Evolutionary conservation across 768 basidiomycete species (phyloP), one percentile per base, ranked within the genome.

Genomic region (Gymnopilus junonius): DNA sequence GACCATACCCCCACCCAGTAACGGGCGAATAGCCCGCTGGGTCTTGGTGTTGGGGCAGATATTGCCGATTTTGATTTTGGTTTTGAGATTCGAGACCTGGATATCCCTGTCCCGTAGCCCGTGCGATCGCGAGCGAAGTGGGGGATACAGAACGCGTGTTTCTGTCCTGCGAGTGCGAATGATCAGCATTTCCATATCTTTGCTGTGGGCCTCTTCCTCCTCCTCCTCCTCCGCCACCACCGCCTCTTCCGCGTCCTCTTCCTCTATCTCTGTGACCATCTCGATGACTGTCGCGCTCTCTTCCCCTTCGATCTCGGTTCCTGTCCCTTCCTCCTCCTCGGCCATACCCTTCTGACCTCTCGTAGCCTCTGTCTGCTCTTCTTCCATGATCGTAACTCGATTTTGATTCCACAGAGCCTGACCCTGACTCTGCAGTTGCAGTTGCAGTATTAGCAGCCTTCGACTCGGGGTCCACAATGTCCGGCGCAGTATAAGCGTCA

Each of bases 111-210:
- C 80, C 83, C 3, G 79, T 83, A 39, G 79, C 80, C 53, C 74
- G 74, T 39, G 83, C 82, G 31, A 80, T 82, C 25, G 78, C 82
- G 48, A 78, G 68, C n/a, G 85, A 82, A 8, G 83, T 81, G 17
- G 82, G 79, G 8, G 66, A 67, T 8, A 67, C 11, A 17, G 66
- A 48, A 8, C 63, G 60, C 12, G 25, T 35, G 5, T 40, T 40
- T 14, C 39, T 25, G 17, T 55, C 58, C 35, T 51, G 43, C 29
- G 37, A 29, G 27, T 42, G 35, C 14, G 45, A 27, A 46, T 46
- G 45, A 11, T 27, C 45, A 15, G 20, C 48, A 17, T 23, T 29
- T 17, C 48, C 48, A n/a, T 31, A 51, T 32, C 48, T n/a, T 32
- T 51, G 60, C 40, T 53, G 54, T 8, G 54, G 21, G 5, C 31